phyloP scores from a whole-genome alignment of 2,329 filamentous ascomycete species.

The Venturia oleaginea region DNA sequence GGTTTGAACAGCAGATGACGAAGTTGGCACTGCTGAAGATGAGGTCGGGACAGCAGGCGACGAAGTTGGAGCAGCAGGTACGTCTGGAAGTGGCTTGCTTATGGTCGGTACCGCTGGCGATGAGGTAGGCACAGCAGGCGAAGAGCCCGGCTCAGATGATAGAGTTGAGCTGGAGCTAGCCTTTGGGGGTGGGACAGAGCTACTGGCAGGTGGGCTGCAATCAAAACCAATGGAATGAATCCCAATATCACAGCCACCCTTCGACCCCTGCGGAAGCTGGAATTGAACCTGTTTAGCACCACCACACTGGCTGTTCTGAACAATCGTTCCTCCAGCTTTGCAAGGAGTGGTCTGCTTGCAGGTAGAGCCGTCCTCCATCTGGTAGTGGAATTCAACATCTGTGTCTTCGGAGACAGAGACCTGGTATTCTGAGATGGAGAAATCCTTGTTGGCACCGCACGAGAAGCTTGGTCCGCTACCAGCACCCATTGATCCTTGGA shows the following conservation, averaged over 20 bases:
- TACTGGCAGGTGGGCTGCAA: slow-evolving; percentile 44
- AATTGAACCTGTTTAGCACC: slow-evolving; percentile 77
- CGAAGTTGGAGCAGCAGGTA: slow-evolving; percentile 11
- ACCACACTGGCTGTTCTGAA: slow-evolving; percentile 85
- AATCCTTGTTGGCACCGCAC: slow-evolving; percentile 48
- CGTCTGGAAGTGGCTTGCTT: not conserved
- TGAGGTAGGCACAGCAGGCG: slow-evolving; percentile 5
- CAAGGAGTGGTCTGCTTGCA: slow-evolving; percentile 73
- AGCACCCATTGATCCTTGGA: slow-evolving; percentile 38
- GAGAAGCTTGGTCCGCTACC: slow-evolving; percentile 48
- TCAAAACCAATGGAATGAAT: slow-evolving; percentile 69
- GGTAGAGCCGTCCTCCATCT: slow-evolving; percentile 69
- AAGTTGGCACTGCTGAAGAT: no score
- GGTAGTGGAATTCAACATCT: slow-evolving; percentile 77
- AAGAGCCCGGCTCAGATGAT: slow-evolving; percentile 7
- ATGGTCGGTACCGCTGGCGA: not conserved
- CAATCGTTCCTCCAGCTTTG: slow-evolving; percentile 55
- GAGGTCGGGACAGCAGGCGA: not conserved
- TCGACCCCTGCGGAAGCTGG: slow-evolving; percentile 47
- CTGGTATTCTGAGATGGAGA: slow-evolving; percentile 69
- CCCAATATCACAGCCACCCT: slow-evolving; percentile 58
- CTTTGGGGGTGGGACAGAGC: slow-evolving; percentile 19
- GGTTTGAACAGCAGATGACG: no score
- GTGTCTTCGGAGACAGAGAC: slow-evolving; percentile 66
- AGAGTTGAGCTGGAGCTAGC: slow-evolving; percentile 12